Evolutionary conservation across 176 grass and related monocot species (phyloP).

Genomic region (Neostapfia colusana): DNA sequence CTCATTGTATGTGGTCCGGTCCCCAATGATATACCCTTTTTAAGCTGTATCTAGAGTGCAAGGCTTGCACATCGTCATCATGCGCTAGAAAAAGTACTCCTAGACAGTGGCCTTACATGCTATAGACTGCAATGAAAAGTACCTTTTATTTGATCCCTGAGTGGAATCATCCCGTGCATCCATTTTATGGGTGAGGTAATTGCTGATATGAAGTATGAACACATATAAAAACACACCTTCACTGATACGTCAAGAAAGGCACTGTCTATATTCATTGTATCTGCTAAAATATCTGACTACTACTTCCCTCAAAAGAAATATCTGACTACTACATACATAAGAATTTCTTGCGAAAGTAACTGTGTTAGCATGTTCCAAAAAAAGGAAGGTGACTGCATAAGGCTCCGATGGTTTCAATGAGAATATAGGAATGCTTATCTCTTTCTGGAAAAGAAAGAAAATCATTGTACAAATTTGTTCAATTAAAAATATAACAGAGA

Average conservation of each 20-base stretch:
- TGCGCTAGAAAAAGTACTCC: constrained; percentile 1
- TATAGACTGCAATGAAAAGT: constrained; percentile 22
- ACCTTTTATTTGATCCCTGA: constrained; percentile 8
- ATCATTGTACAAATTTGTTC: background rate
- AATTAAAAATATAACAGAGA: background rate
- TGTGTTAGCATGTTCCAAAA: background rate
- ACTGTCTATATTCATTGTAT: background rate
- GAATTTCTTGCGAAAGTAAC: background rate
- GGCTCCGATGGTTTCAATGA: background rate
- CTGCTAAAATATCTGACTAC: constrained; percentile 36
- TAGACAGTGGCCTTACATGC: constrained; percentile 19
- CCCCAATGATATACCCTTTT: background rate
- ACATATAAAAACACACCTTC: constrained; percentile 1
- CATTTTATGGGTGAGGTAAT: constrained; percentile 21
- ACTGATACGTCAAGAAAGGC: background rate
- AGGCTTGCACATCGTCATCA: constrained; percentile 28
- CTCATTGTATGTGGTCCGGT: constrained; percentile 31
- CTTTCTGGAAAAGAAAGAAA: constrained; percentile 2
- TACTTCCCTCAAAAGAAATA: no score
- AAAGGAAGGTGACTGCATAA: background rate
- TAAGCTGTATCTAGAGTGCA: constrained; percentile 6
- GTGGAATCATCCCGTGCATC: constrained; percentile 23
- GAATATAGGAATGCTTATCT: background rate
- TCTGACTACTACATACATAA: background rate
- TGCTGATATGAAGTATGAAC: constrained; percentile 51